Conservation (phyloP, 2,329 filamentous ascomycete genomes). For the Aspergillus sp. region DNA sequence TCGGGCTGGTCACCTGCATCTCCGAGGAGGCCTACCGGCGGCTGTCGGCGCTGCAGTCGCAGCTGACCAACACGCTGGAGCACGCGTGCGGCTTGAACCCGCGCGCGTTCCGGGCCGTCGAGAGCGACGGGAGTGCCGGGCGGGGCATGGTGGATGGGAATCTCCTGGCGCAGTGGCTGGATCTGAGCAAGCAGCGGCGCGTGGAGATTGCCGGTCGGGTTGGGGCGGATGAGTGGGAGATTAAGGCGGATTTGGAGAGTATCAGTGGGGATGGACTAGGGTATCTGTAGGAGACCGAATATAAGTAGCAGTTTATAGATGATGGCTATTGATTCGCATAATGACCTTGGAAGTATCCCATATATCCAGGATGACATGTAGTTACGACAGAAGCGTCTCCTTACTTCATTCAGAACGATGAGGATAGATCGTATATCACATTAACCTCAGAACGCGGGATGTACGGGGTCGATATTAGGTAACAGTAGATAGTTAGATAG, state of each 20-base stretch:
- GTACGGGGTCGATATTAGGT: no score
- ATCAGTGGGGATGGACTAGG: slow-evolving; percentile 64
- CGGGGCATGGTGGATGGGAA: slow-evolving; percentile 75
- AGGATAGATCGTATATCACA: no score
- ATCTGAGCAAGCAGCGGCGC: slow-evolving; percentile 69
- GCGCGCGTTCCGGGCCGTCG: slow-evolving; percentile 67
- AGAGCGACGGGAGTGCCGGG: slow-evolving; percentile 50
- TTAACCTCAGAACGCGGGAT: no score
- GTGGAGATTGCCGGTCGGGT: slow-evolving; percentile 73
- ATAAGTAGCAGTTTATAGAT: not conserved
- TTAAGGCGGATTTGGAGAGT: slow-evolving; percentile 68
- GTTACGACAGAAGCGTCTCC: not conserved
- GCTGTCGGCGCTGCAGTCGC: slow-evolving; percentile 75
- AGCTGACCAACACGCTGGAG: slow-evolving; percentile 73
- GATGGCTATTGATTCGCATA: not conserved
- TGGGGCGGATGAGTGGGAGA: slow-evolving; percentile 65
- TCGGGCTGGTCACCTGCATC: slow-evolving; percentile 75
- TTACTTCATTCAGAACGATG: not conserved
- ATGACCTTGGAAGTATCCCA: not conserved
- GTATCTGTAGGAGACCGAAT: slow-evolving; percentile 36
- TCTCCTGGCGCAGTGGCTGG: slow-evolving; percentile 72
- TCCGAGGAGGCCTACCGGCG: slow-evolving; percentile 80
- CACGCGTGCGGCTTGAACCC: slow-evolving; percentile 81
- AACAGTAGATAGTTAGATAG: no score
- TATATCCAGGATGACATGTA: not conserved